Base-by-base conservation (phyloP, 495 filamentous ascomycete genomes). In the Tuber calosporum region DNA sequence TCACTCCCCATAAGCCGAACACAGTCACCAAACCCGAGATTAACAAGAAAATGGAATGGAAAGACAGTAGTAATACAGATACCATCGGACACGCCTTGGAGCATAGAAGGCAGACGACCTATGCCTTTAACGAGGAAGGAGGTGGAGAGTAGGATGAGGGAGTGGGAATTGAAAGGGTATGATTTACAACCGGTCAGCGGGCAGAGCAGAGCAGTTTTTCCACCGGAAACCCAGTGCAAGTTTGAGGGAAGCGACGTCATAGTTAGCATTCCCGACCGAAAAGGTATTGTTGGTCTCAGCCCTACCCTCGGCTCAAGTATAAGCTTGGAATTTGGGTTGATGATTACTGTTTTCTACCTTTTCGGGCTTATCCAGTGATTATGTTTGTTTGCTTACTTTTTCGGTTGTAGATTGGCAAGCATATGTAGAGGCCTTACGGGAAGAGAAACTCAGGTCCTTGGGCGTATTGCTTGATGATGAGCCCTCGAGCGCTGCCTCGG, bases 361-460 rank as follows among this genome's bases (percentile, higher is more conserved):
- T 34, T 62, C 30, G 53, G 6, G 26, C 53, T 62, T 62, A 17
- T 34, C 26, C 26, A 15, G 26, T 17, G 53, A 30, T 62, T 34
- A 30, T 34, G 19, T 30, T 15, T 62, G 26, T 62, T 26, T 67
- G 11, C 53, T 62, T 15, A 62, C 53, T 62, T 34, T 17, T 73
- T 70, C 30, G 43, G 30, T 70, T 62, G 80, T 83, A 83, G 91
- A 90, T 39, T 97, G 95, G 94, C 89, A 92, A 80, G 84, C 86
- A 22, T 97, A 98, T 83, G 91, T 94, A 41, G 85, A 90, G 68
- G 86, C 87, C 69, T 82, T 97, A 70, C 89, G 90, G 79, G 95
- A 99, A 83, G 91, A 93, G 74, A 99, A 96, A 83, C 85, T 99
- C 58, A 89, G 92, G 43, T 93, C 93, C 69, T 86, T 99, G 67